Percentiles rank a stretch among this genome's conserved stretches.
Conservation (phyloP, 208 protist genomes). For the Trypanosoma lewisi region DNA sequence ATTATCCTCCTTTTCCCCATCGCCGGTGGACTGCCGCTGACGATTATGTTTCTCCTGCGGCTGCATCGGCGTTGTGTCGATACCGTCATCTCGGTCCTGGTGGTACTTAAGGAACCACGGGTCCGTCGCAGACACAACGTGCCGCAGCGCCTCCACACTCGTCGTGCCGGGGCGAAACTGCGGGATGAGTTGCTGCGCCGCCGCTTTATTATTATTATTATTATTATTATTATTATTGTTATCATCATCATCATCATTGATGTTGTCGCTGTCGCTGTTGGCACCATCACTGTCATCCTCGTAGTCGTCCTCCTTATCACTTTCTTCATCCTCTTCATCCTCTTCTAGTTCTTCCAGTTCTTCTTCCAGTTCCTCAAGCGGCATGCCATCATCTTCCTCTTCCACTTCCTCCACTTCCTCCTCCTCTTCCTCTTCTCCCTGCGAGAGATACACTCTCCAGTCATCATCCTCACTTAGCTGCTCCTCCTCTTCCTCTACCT, state of each 20-base stretch:
- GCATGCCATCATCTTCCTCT: slow-evolving; percentile 8
- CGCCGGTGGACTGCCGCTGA: neutral
- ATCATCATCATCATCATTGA: slow-evolving; percentile 25
- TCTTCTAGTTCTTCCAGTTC: slow-evolving; percentile 27
- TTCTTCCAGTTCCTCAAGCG: slow-evolving; percentile 20
- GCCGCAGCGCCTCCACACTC: slow-evolving; percentile 28
- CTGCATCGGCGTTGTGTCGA: slow-evolving; percentile 49
- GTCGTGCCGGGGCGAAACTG: slow-evolving; percentile 33
- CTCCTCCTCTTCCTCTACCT: neutral
- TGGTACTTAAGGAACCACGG: slow-evolving; percentile 74
- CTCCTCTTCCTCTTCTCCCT: slow-evolving; percentile 20
- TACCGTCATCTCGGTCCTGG: slow-evolving; percentile 42
- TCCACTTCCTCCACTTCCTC: slow-evolving; percentile 35
- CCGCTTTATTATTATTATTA: slow-evolving; percentile 26
- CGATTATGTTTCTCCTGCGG: slow-evolving; percentile 15
- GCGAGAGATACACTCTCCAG: neutral
- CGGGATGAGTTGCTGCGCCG: slow-evolving; percentile 25
- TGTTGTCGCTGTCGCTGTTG: neutral
- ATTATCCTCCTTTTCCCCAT: neutral
- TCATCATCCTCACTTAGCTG: slow-evolving; percentile 9
- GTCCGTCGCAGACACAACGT: slow-evolving; percentile 35
- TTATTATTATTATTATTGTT: slow-evolving; percentile 26
- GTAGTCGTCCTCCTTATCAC: slow-evolving; percentile 25
- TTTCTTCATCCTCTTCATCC: slow-evolving; percentile 25
- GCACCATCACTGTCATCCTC: slow-evolving; percentile 28